phyloP scores from a whole-genome alignment of 2,329 filamentous ascomycete species.

The Talaromyces atroroseus region DNA sequence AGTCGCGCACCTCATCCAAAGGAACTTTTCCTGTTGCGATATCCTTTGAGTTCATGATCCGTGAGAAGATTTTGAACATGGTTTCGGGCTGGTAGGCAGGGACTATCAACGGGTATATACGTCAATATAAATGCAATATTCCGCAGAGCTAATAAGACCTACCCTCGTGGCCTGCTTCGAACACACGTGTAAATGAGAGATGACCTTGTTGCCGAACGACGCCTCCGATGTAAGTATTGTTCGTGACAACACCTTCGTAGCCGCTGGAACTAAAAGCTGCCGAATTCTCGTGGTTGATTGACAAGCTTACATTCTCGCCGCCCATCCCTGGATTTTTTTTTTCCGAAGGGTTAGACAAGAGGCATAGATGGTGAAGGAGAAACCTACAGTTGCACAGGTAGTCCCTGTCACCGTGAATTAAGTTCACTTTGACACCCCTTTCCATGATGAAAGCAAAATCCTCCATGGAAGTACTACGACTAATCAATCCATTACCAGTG shows the following conservation, averaged over 20 bases:
- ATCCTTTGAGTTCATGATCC: slow-evolving; percentile 33
- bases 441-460: slow-evolving; percentile 48
- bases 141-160: neutral
- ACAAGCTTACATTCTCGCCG: slow-evolving; percentile 48
- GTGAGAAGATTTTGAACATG: slow-evolving; percentile 49
- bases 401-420: slow-evolving; percentile 56
- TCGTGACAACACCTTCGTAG: slow-evolving; percentile 40
- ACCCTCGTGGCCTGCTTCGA: slow-evolving; percentile 39
- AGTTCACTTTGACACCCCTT: slow-evolving; percentile 50
- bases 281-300: slow-evolving; percentile 41
- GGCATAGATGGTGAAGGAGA: slow-evolving; percentile 38
- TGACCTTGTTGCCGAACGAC: slow-evolving; percentile 45
- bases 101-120: slow-evolving; percentile 27
- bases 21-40: slow-evolving; percentile 50
- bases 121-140: too few species aligned
- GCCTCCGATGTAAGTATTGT: slow-evolving; percentile 40
- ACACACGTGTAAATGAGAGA: slow-evolving; percentile 46
- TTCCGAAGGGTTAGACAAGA: too few species aligned
- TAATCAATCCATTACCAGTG: neutral
- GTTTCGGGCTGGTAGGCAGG: slow-evolving; percentile 49
- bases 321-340: slow-evolving; percentile 41
- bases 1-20: slow-evolving; percentile 28
- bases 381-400: slow-evolving; percentile 53
- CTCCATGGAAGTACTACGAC: slow-evolving; percentile 15
- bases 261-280: slow-evolving; percentile 45